Evolutionary conservation across 164 flowering plant species (phyloP).

Genomic region (Macadamia integrifolia): DNA sequence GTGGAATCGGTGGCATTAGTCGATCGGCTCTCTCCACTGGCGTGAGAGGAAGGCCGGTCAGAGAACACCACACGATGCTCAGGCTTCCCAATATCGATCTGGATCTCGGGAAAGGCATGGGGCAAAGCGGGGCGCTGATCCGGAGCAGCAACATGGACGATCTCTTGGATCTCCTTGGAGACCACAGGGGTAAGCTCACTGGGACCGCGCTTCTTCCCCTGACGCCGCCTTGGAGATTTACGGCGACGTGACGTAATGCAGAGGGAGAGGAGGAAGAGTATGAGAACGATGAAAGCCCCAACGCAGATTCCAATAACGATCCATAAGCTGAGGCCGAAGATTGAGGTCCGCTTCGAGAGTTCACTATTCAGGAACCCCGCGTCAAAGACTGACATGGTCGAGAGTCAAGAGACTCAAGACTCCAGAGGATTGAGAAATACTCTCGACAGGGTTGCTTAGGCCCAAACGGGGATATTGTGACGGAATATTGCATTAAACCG

Average conservation of each 20-base stretch:
- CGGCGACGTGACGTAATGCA: slow-evolving; percentile 66
- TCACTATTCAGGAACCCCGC: slow-evolving; percentile 54
- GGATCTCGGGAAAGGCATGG: slow-evolving; percentile 60
- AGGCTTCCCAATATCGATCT: slow-evolving; percentile 78
- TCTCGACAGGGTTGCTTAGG: not conserved
- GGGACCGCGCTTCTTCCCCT: not conserved
- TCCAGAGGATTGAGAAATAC: not conserved
- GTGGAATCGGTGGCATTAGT: slow-evolving; percentile 46
- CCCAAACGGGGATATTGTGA: not conserved
- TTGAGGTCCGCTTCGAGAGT: slow-evolving; percentile 77
- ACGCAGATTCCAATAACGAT: slow-evolving; percentile 77
- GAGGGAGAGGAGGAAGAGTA: slow-evolving; percentile 75
- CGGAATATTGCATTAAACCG: not conserved
- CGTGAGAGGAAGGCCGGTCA: slow-evolving; percentile 44
- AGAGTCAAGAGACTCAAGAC: not conserved
- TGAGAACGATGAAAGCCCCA: slow-evolving; percentile 71
- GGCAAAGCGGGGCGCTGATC: slow-evolving; percentile 21
- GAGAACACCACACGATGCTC: slow-evolving; percentile 83
- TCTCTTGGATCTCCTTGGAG: slow-evolving; percentile 82
- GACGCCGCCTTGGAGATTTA: slow-evolving; percentile 15
- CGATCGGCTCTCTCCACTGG: slow-evolving; percentile 73
- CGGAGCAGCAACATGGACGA: slow-evolving; percentile 34
- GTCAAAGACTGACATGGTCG: slow-evolving; percentile 44
- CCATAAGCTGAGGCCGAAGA: slow-evolving; percentile 83
- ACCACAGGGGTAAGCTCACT: slow-evolving; percentile 39